phyloP scores from a whole-genome alignment of 2,329 filamentous ascomycete genomes.

The Colletotrichum falcatum region DNA sequence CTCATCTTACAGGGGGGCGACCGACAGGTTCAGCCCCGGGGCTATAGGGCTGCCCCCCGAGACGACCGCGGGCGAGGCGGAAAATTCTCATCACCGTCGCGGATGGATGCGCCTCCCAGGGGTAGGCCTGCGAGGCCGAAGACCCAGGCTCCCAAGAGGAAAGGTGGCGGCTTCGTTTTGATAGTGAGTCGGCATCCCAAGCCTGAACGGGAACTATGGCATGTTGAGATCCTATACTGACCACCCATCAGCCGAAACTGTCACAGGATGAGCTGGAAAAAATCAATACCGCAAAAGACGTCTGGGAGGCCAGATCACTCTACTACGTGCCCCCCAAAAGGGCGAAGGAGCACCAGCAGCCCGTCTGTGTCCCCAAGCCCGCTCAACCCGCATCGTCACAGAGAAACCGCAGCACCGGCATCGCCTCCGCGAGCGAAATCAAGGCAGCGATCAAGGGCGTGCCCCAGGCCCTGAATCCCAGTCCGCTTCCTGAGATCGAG shows the following conservation, averaged over 20 bases:
- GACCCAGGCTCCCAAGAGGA: neutral
- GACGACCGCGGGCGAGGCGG: neutral
- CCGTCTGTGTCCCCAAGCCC: neutral
- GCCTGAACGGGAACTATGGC: neutral
- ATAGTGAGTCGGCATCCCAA: neutral
- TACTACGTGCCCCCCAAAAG: conserved; percentile 26
- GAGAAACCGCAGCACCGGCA: neutral
- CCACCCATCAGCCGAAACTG: conserved; percentile 10
- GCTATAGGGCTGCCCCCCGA: neutral
- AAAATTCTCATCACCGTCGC: neutral
- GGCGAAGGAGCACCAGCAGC: conserved; percentile 13
- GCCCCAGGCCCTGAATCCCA: neutral
- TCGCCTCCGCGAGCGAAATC: neutral
- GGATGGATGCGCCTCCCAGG: neutral
- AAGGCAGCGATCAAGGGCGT: conserved; percentile 6
- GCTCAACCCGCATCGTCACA: neutral
- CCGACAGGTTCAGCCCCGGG: neutral
- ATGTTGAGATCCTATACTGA: neutral
- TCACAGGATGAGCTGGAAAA: conserved; percentile 26
- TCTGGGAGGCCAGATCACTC: conserved; percentile 28
- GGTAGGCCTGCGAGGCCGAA: neutral
- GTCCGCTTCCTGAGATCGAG: neutral
- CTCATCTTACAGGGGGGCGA: neutral
- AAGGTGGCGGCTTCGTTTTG: conserved; percentile 7
- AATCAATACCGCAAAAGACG: conserved; percentile 9